phyloP scores from a whole-genome alignment of 805 yeast species.

The Priceomyces carsonii region DNA sequence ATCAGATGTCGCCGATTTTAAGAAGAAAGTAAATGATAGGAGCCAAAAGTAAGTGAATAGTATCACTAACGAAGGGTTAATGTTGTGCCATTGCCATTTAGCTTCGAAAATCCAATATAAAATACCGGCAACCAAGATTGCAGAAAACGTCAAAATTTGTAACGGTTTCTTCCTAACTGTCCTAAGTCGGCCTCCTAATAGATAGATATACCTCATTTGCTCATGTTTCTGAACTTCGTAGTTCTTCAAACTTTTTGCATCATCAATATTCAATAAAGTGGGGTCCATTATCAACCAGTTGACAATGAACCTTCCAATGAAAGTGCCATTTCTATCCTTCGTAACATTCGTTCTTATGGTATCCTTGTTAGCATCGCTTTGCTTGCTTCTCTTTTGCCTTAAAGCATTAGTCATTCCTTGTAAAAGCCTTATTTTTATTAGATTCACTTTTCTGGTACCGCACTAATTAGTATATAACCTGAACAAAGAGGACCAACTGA shows the following conservation, averaged over 20 bases:
- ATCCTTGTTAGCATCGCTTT: no score
- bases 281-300: constrained; percentile 34
- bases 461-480: no score
- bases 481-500: no score
- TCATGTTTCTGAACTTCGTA: constrained; percentile 44
- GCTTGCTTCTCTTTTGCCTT: no score
- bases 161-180: constrained; percentile 43
- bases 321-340: constrained; percentile 3
- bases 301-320: constrained; percentile 17
- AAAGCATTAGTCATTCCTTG: no score
- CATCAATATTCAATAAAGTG: constrained; percentile 7
- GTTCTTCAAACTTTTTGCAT: constrained; percentile 23
- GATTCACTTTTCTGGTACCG: no score
- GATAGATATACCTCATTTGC: constrained; percentile 42
- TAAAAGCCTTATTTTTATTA: no score
- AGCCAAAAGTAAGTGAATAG: constrained; percentile 61
- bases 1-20: constrained; percentile 59
- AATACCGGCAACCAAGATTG: constrained; percentile 47
- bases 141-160: constrained; percentile 33
- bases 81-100: constrained; percentile 55
- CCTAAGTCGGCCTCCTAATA: constrained; percentile 67
- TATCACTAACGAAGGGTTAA: constrained; percentile 57
- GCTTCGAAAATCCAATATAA: constrained; percentile 51
- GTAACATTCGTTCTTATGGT: no score
- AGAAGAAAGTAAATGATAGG: constrained; percentile 46